Conservation (phyloP, 768 basidiomycete species). For the Trametes gibbosa region DNA sequence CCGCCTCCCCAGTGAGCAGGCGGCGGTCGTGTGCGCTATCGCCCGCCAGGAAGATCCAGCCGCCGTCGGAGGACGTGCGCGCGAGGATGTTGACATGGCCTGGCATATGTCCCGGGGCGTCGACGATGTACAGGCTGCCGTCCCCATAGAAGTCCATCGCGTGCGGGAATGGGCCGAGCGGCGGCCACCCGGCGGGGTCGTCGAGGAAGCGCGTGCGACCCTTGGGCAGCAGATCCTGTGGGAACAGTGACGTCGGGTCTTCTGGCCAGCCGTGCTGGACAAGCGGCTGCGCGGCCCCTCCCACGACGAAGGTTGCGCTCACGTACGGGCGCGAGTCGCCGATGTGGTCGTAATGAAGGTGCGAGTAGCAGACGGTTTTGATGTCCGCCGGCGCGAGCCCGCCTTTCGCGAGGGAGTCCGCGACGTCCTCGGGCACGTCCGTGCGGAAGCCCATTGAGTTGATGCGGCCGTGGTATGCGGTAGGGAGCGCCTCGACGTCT, state of each 20-base stretch:
- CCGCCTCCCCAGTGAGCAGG: slow-evolving; percentile 7
- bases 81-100: slow-evolving; percentile 55
- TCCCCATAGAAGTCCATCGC: slow-evolving; percentile 56
- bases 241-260: slow-evolving; percentile 35
- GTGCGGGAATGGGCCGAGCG: slow-evolving; percentile 49
- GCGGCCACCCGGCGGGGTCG: slow-evolving; percentile 30
- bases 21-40: slow-evolving; percentile 41
- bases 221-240: slow-evolving; percentile 13
- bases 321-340: slow-evolving; percentile 48
- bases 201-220: slow-evolving; percentile 25
- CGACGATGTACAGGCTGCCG: slow-evolving; percentile 55
- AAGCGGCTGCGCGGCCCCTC: slow-evolving; percentile 37
- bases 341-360: slow-evolving; percentile 53
- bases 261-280: slow-evolving; percentile 43
- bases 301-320: slow-evolving; percentile 46
- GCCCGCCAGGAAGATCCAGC: slow-evolving; percentile 54
- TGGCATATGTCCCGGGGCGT: slow-evolving; percentile 51
- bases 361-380: slow-evolving; percentile 45
- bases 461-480: slow-evolving; percentile 1
- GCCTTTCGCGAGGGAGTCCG: slow-evolving; percentile 51
- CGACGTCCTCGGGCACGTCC: slow-evolving; percentile 30
- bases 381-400: slow-evolving; percentile 43
- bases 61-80: slow-evolving; percentile 50
- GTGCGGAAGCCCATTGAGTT: slow-evolving; percentile 6
- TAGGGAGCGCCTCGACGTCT: slow-evolving; percentile 28